These are phyloP conservation scores for Cyathus pygmaeus DNA, from an alignment of 1,284 basidiomycete species.

Conservation along the genomic window DNA sequence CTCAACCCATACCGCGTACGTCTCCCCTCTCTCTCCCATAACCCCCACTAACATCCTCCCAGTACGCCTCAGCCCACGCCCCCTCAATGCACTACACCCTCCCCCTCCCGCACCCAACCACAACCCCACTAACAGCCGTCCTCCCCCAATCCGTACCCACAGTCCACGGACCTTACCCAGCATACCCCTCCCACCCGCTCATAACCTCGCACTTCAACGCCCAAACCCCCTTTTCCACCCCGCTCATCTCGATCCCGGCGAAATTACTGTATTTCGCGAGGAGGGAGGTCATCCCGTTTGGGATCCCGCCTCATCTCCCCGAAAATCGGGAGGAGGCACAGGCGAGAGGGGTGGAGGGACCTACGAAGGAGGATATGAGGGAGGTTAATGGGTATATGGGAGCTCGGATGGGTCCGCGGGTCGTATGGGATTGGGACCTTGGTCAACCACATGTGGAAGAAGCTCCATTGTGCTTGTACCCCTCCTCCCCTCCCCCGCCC, in stretches of 20 bases:
- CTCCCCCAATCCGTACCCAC: background rate
- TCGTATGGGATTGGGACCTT: conserved; percentile 53
- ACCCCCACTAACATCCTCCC: conserved; percentile 13
- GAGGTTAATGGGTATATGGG: conserved; percentile 62
- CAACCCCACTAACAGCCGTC: conserved; percentile 6
- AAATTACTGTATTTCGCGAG: conserved; percentile 71
- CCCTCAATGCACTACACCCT: conserved; percentile 50
- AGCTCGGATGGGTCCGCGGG: conserved; percentile 38
- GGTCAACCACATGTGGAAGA: conserved; percentile 22
- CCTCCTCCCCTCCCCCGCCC: too few species aligned
- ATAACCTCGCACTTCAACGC: conserved; percentile 53
- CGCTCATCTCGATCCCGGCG: conserved; percentile 65
- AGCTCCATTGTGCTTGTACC: background rate
- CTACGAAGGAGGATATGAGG: conserved; percentile 68
- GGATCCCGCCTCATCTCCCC: conserved; percentile 57
- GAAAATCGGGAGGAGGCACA: conserved; percentile 54
- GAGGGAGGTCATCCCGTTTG: conserved; percentile 59
- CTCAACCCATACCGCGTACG: conserved; percentile 61
- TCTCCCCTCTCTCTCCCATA: conserved; percentile 8
- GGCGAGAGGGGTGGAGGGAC: conserved; percentile 35
- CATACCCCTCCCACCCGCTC: conserved; percentile 3
- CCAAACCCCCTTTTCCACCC: conserved; percentile 50
- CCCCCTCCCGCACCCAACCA: conserved; percentile 40
- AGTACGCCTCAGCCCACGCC: conserved; percentile 67
- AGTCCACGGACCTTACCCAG: conserved; percentile 21